Percentiles rank a stretch among this genome's conserved stretches.
phyloP scores from a whole-genome alignment of 1,284 basidiomycete species.

The Ceratobasidium sp. region DNA sequence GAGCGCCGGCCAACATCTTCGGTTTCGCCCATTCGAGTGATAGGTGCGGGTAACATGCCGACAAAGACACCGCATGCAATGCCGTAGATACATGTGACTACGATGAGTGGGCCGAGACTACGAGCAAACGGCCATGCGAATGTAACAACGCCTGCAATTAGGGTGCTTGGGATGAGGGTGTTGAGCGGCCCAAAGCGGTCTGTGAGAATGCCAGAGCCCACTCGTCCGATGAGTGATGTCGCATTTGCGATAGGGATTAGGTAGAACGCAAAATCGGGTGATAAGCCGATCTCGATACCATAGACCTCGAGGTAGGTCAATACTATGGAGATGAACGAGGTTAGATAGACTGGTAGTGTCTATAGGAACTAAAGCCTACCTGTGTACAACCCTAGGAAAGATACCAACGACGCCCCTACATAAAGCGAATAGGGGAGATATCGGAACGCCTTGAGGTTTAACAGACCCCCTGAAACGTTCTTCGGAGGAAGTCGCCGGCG shows the following conservation, averaged over 20 bases:
- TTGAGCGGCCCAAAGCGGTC: conserved; percentile 66
- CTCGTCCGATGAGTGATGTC: conserved; percentile 61
- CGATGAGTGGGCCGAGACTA: conserved; percentile 60
- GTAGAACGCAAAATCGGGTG: conserved; percentile 61
- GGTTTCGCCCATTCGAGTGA: conserved; percentile 70
- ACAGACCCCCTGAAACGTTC: conserved; percentile 63
- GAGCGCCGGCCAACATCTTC: conserved; percentile 71
- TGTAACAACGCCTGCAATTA: conserved; percentile 66
- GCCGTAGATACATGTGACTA: conserved; percentile 67
- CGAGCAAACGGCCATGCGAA: conserved; percentile 70
- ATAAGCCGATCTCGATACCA: conserved; percentile 59
- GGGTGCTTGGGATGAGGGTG: conserved; percentile 68
- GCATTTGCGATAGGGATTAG: conserved; percentile 65
- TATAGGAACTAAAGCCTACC: conserved; percentile 56
- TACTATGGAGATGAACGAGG: conserved; percentile 54
- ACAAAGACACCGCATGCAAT: conserved; percentile 70
- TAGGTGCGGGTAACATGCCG: conserved; percentile 67
- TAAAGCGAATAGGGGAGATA: conserved; percentile 63
- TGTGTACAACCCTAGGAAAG: conserved; percentile 73
- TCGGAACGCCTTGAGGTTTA: conserved; percentile 67
- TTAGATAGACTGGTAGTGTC: background rate
- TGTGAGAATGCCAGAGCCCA: conserved; percentile 60
- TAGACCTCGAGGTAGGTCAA: conserved; percentile 66
- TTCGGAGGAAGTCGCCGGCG: conserved; percentile 67
- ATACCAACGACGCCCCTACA: conserved; percentile 61